phyloP scores from a whole-genome alignment of 2,329 filamentous ascomycete species.

The Decorospora gaudefroyi region DNA sequence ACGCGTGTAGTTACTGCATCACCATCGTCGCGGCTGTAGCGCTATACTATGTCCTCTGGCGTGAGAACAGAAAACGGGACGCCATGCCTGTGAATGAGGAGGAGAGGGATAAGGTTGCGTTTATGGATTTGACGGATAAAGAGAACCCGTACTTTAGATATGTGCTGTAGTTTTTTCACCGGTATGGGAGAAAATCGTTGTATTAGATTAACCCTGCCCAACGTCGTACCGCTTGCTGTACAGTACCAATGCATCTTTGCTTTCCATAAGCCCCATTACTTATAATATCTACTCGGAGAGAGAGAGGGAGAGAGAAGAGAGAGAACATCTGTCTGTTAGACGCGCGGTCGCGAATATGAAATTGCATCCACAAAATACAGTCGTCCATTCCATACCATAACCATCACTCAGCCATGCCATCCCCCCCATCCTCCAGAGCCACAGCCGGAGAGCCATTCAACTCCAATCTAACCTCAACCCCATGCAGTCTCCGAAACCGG shows the following conservation, averaged over 20 bases:
- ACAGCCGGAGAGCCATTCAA: slow-evolving; percentile 30
- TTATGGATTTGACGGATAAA: slow-evolving; percentile 60
- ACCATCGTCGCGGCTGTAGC: slow-evolving; percentile 62
- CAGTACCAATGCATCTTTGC: no score
- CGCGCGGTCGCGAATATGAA: no score
- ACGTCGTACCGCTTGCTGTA: no score
- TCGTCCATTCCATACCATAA: neutral
- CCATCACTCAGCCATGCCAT: neutral
- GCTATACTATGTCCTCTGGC: slow-evolving; percentile 63
- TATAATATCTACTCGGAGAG: no score
- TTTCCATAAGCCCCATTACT: no score
- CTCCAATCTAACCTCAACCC: slow-evolving; percentile 42
- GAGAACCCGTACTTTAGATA: slow-evolving; percentile 64
- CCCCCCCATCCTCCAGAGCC: neutral
- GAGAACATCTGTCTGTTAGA: no score
- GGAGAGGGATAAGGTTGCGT: slow-evolving; percentile 56
- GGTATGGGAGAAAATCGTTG: no score
- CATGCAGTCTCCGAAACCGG: slow-evolving; percentile 37
- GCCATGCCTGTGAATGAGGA: slow-evolving; percentile 58
- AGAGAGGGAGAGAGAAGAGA: no score
- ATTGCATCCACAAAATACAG: no score
- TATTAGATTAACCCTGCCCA: no score
- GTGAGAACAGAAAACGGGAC: slow-evolving; percentile 56
- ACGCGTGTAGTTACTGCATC: slow-evolving; percentile 63
- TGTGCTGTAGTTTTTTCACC: slow-evolving; percentile 49